A percentile compares a stretch with the other conserved stretches of the same genome.
Conservation (phyloP, 106 monocot genomes). For the Acorus gramineus region DNA sequence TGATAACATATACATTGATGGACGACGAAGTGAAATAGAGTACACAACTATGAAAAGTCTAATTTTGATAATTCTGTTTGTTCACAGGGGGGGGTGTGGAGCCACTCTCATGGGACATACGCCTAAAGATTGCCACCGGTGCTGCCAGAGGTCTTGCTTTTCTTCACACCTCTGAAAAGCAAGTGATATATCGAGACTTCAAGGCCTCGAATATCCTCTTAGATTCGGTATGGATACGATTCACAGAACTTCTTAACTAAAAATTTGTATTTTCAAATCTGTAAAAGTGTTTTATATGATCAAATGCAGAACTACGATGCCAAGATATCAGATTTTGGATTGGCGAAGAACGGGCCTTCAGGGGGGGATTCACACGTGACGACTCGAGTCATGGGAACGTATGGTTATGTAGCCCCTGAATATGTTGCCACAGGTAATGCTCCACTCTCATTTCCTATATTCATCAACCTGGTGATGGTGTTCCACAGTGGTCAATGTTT, state of each 20-base stretch:
- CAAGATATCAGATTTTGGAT: constrained; percentile 69
- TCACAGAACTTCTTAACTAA: too few relatives aligned
- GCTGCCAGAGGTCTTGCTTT: constrained; percentile 57
- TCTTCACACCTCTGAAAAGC: constrained; percentile 38
- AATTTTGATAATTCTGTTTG: not conserved
- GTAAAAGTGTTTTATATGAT: too few relatives aligned
- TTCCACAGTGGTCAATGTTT: too few relatives aligned
- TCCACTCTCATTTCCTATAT: too few relatives aligned
- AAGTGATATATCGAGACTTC: constrained; percentile 55
- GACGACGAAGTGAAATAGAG: too few relatives aligned
- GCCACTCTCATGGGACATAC: constrained; percentile 38
- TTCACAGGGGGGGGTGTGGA: constrained; percentile 27
- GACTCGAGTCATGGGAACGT: constrained; percentile 60
- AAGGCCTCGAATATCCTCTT: constrained; percentile 65
- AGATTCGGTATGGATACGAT: constrained; percentile 26
- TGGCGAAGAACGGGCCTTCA: constrained; percentile 51
- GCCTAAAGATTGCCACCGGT: constrained; percentile 44
- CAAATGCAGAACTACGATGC: constrained; percentile 34
- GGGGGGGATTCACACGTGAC: constrained; percentile 43
- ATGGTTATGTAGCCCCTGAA: constrained; percentile 74
- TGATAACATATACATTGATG: not conserved
- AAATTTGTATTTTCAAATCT: too few relatives aligned
- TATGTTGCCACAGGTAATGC: constrained; percentile 58
- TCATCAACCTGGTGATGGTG: too few relatives aligned
- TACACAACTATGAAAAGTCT: not conserved